phyloP scores from a whole-genome alignment of 179 eudicot genomes.

The Silene coronaria region DNA sequence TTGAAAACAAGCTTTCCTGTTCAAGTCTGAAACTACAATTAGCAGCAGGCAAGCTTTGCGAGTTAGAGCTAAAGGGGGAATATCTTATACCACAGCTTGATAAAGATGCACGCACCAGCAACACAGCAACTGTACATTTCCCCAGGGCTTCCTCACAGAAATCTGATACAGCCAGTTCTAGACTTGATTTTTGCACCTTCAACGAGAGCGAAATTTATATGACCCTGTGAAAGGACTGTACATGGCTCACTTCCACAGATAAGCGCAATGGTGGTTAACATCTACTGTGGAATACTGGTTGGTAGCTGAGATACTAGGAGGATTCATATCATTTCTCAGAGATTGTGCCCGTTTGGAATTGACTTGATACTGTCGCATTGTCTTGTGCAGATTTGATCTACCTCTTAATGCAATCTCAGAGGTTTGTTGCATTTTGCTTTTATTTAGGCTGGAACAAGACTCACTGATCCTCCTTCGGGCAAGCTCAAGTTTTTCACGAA shows the following conservation, averaged over 20 bases:
- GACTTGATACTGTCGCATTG: neutral
- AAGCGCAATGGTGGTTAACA: neutral
- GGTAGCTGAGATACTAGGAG: neutral
- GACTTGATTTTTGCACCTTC: neutral
- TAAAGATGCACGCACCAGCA: neutral
- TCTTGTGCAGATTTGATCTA: neutral
- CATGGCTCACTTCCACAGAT: neutral
- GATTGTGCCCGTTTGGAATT: neutral
- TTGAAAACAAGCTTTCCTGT: no score
- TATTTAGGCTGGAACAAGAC: neutral
- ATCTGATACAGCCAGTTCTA: neutral
- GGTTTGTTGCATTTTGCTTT: conserved; percentile 8
- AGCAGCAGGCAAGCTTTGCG: no score
- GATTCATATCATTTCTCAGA: neutral
- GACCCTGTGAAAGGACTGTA: neutral
- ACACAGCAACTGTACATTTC: neutral
- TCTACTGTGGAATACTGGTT: neutral
- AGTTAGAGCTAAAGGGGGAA: no score
- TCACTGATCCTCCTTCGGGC: conserved; percentile 32
- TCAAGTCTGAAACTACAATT: no score
- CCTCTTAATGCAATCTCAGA: neutral
- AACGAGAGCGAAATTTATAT: neutral
- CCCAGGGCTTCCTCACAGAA: neutral
- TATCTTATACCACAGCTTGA: neutral
- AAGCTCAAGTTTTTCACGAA: conserved; percentile 44